These are phyloP conservation scores for Pestalotiopsis sp. DNA, from an alignment of 2,329 filamentous ascomycete genomes.

Conservation along the genomic window DNA sequence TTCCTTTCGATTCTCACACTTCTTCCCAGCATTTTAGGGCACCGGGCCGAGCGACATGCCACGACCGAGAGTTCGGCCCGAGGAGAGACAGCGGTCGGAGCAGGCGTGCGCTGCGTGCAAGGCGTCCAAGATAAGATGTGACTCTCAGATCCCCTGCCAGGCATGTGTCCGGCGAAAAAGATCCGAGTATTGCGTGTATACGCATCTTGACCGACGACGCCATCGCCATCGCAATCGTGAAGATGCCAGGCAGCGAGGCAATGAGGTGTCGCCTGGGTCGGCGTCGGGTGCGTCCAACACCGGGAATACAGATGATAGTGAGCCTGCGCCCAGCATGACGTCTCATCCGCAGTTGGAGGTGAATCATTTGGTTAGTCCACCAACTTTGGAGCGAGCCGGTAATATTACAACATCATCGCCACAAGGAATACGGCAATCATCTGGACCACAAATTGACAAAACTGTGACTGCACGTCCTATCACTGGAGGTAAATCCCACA, in stretches of 20 bases:
- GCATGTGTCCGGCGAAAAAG: slow-evolving; percentile 1
- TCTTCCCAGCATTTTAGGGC: neutral
- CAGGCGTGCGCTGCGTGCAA: slow-evolving; percentile 1
- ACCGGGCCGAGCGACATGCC: neutral
- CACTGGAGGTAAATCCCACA: neutral
- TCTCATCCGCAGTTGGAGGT: neutral
- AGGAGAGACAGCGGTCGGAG: slow-evolving; percentile 1
- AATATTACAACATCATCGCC: neutral
- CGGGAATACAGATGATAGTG: neutral
- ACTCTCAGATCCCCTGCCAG: neutral
- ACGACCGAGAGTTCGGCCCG: slow-evolving; percentile 6
- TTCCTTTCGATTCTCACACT: too few relatives aligned
- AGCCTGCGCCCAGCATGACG: neutral
- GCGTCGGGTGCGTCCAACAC: neutral
- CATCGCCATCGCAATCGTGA: neutral
- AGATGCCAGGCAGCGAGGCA: neutral
- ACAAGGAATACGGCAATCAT: neutral
- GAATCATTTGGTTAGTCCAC: neutral
- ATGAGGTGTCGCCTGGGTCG: neutral
- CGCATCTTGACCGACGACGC: neutral
- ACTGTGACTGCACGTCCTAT: neutral
- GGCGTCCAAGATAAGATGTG: slow-evolving; percentile 3
- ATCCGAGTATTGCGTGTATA: neutral
- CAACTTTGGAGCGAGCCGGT: neutral
- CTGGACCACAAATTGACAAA: neutral